Evolutionary conservation across 345 rosid species (phyloP), one percentile per base, ranked within the genome.

Genomic region (Populus tremula): DNA sequence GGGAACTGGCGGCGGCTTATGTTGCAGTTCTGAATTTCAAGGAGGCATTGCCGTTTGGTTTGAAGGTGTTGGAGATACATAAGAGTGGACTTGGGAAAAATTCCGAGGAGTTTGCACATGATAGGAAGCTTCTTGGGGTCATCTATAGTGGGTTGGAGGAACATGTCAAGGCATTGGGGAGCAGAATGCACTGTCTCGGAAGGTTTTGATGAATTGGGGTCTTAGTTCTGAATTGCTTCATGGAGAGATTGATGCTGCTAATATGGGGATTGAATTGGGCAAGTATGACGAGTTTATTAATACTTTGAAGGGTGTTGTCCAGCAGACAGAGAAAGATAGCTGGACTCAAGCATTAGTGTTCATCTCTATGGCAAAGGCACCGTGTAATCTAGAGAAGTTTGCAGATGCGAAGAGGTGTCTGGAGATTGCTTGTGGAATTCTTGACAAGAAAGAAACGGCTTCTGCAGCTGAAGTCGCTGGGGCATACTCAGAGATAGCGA

Each of bases 241-340:
- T 41, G 91, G 97, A 0, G 97, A 91, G 88, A 87, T 96, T 12
- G 98, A 96, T 27, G 94, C 97, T 85, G 90, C 97, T 0, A 91
- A 93, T 79, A 91, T 93, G 94, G 91, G 91, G 82, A 89, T 96
- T 62, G 99, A 96, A 3, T 82, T 90, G 85, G 99, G 97, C 1
- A 92, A 85, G 80, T 88, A 79, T 4, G 97, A 91, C 23, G 91
- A 90, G 77, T 98, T 97, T 2, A 90, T 91, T 13, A 82, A 86
- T 74, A 87, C 89, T 35, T 81, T 96, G 86, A 93, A 84, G 85
- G 78, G 80, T 16, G 87, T 90, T 67, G 89, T 90, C 59, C 87
- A 87, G 43, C 89, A 86, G 84, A 93, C 97, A 0, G 97, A 93
- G 23, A 91, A 88, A 70, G 94, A 88, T 49, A 90, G 97, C 21